These are phyloP conservation scores for Bassia scoparia DNA, from an alignment of 148 eudicot species.

Conservation along the genomic window DNA sequence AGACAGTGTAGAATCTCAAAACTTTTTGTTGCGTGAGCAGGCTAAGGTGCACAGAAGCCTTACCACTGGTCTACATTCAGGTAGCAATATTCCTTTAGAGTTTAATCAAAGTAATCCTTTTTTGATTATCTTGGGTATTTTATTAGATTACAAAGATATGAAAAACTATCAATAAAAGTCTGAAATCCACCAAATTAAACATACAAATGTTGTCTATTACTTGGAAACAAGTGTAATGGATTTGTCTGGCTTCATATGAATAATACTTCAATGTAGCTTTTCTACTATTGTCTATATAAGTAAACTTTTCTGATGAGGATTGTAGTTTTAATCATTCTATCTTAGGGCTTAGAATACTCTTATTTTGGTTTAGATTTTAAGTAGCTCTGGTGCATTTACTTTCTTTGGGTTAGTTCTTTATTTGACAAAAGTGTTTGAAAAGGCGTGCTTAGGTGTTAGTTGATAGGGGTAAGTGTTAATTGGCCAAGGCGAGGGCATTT, in stretches of 20 bases:
- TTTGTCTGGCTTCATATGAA: neutral
- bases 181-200: no score
- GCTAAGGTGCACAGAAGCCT: conserved; percentile 40
- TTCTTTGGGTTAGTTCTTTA: neutral
- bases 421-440: no score
- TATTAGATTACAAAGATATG: neutral
- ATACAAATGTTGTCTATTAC: neutral
- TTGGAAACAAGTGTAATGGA: neutral
- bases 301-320: neutral
- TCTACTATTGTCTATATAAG: neutral
- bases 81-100: conserved; percentile 34
- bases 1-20: conserved; percentile 55
- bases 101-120: neutral
- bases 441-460: no score
- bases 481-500: no score
- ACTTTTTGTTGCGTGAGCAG: conserved; percentile 47
- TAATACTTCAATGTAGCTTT: neutral
- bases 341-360: neutral
- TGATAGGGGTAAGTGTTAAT: no score
- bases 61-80: conserved; percentile 70
- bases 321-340: neutral
- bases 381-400: neutral
- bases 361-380: neutral
- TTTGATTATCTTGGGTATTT: neutral
- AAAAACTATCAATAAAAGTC: neutral